Conservation (phyloP, 306 rosid genomes). For the Vicia sativa region DNA sequence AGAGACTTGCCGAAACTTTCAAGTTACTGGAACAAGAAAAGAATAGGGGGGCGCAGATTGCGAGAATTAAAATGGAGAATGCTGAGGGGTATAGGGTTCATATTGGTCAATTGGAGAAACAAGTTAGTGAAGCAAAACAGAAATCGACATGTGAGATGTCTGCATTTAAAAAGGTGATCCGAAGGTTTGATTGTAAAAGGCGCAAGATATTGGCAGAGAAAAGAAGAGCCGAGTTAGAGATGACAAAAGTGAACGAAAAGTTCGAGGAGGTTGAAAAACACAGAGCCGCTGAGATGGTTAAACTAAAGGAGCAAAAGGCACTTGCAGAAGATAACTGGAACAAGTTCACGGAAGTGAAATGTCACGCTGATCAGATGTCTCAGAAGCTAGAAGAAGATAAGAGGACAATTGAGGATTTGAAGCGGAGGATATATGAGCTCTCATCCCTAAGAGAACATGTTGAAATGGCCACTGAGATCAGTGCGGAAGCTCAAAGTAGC, state of each 20-base stretch:
- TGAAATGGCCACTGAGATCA: conserved; percentile 43
- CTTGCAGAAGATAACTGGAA: conserved; percentile 59
- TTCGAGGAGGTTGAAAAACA: conserved; percentile 55
- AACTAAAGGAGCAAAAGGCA: conserved; percentile 53
- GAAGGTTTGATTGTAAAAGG: conserved; percentile 58
- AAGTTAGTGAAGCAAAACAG: conserved; percentile 49
- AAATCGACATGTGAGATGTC: conserved; percentile 54
- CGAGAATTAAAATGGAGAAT: conserved; percentile 53
- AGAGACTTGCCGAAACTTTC: conserved; percentile 55
- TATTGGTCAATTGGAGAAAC: conserved; percentile 55
- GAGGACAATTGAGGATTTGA: conserved; percentile 54
- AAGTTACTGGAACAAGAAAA: conserved; percentile 54
- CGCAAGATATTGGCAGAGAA: conserved; percentile 55
- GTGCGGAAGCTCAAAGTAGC: conserved; percentile 42
- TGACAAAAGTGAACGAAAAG: conserved; percentile 56
- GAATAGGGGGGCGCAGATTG: conserved; percentile 45
- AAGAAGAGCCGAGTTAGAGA: conserved; percentile 46
- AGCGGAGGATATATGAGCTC: conserved; percentile 48
- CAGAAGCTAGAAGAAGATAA: conserved; percentile 56
- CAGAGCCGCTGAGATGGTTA: conserved; percentile 43
- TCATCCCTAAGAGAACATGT: conserved; percentile 48
- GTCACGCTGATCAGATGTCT: conserved; percentile 56
- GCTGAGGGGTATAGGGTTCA: conserved; percentile 51
- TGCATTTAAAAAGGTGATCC: conserved; percentile 50
- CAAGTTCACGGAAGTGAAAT: conserved; percentile 60